Evolutionary conservation across 345 rosid species (phyloP).

Genomic region (Eucalyptus pauciflora): DNA sequence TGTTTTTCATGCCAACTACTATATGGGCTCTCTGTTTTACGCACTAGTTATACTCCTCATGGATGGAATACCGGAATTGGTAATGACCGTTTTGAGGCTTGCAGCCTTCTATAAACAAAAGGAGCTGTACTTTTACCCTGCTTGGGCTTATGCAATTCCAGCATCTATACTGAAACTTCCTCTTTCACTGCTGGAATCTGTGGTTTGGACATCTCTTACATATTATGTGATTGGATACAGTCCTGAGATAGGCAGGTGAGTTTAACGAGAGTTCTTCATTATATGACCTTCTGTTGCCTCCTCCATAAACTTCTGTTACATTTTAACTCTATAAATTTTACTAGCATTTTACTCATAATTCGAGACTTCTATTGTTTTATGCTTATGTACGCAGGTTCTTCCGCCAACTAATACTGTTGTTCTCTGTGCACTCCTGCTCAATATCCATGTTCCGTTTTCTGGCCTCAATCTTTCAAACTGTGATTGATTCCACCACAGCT

Average conservation of each 20-base stretch:
- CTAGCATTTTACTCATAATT: not conserved
- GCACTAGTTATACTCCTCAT: slow-evolving; percentile 24
- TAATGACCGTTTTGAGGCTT: slow-evolving; percentile 36
- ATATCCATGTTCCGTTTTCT: slow-evolving; percentile 63
- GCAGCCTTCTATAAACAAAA: slow-evolving; percentile 51
- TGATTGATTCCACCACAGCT: slow-evolving; percentile 31
- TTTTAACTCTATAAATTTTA: not conserved
- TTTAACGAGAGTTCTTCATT: not conserved
- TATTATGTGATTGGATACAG: slow-evolving; percentile 73
- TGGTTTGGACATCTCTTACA: slow-evolving; percentile 57
- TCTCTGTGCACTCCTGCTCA: slow-evolving; percentile 46
- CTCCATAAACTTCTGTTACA: not conserved
- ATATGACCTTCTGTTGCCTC: not conserved
- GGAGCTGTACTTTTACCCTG: slow-evolving; percentile 48
- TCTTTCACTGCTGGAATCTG: slow-evolving; percentile 33
- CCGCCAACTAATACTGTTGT: slow-evolving; percentile 43
- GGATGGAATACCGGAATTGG: slow-evolving; percentile 40
- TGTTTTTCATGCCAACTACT: slow-evolving; percentile 32
- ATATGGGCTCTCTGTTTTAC: slow-evolving; percentile 38
- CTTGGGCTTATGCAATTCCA: slow-evolving; percentile 67
- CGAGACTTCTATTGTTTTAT: not conserved
- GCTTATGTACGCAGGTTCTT: slow-evolving; percentile 38
- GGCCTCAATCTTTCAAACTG: slow-evolving; percentile 49
- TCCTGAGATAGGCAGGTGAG: slow-evolving; percentile 60
- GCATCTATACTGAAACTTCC: slow-evolving; percentile 39